Evolutionary conservation across 495 filamentous ascomycete species (phyloP), one percentile per base, ranked within the genome.

Genomic region (Penicillium parvum): DNA sequence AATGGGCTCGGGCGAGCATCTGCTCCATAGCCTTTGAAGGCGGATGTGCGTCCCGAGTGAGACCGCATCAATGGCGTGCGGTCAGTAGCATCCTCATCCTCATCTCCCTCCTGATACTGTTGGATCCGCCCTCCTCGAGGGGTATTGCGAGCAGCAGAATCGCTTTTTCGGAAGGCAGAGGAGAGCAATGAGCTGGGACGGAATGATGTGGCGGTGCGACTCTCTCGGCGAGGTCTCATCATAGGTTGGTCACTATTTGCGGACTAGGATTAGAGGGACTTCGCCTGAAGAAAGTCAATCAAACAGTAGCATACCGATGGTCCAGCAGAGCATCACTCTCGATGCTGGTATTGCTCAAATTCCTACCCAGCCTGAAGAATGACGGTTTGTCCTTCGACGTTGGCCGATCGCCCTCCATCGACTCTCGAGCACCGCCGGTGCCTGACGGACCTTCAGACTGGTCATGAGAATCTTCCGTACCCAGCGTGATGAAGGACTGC

Each of bases 291-390:
- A 4, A 30, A 15, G 5, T 15, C 12, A 5, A 4, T 29, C 1
- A 12, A 29, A 14, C 1, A 12, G 27, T 29, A 29, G 1, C 54
- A 32, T 68, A 88, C 86, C 86, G 74, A 55, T 95, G 88, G 57
- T 94, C 88, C 30, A 94, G 64, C 33, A 94, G 69, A 3, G 78
- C 81, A 52, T 88, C 79, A 55, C 86, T 91, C 40, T 90, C 88
- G 39, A 95, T 65, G 55, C 88, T 94, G 4, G 86, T 88, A 57
- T 73, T 82, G 60, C 88, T 95, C 46, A 82, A 38, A 57, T 83
- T 85, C 36, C 63, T 59, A 9, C 69, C 65, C 30, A 82, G 57
- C 21, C 74, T 64, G 55, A 86, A 90, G 52, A 85, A 82, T 16
- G 73, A 61, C 43, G 63, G 44, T n/a, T 42, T 37, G 12, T 57